Conservation (phyloP, 148 eudicot species). For the Selenicereus undatus region DNA sequence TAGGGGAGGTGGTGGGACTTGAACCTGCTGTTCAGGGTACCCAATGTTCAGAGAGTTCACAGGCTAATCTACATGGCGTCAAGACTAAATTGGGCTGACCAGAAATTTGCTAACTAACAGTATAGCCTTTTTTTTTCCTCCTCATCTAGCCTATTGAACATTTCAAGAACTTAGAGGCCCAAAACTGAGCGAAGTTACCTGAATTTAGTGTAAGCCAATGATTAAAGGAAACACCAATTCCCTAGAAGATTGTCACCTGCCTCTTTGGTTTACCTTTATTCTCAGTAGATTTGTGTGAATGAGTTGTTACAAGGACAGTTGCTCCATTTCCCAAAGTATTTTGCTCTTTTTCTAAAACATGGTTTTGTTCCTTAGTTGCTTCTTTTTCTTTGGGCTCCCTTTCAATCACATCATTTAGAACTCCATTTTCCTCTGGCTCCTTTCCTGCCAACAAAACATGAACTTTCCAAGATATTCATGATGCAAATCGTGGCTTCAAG, state of each 20-base stretch:
- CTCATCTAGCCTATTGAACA: neutral
- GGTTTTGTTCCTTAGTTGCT: neutral
- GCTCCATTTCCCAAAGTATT: neutral
- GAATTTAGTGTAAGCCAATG: too few species aligned
- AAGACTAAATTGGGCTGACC: neutral
- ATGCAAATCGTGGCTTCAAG: neutral
- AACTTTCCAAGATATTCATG: neutral
- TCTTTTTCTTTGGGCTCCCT: neutral
- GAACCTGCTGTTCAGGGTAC: too few species aligned
- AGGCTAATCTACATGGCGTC: neutral
- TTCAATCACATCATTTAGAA: neutral
- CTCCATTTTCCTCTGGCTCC: neutral
- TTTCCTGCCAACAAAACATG: constrained; percentile 8
- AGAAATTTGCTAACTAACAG: neutral
- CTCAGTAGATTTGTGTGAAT: constrained; percentile 4
- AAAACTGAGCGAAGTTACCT: neutral
- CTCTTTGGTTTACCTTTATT: neutral
- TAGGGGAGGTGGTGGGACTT: too few species aligned
- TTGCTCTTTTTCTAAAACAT: neutral
- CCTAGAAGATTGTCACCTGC: neutral
- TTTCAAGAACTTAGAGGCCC: neutral
- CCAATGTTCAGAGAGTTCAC: neutral
- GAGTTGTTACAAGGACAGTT: neutral
- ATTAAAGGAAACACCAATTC: neutral
- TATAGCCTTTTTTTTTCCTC: neutral